Conservation (phyloP, 129 eudicot genomes). For the Cynara cardunculus region DNA sequence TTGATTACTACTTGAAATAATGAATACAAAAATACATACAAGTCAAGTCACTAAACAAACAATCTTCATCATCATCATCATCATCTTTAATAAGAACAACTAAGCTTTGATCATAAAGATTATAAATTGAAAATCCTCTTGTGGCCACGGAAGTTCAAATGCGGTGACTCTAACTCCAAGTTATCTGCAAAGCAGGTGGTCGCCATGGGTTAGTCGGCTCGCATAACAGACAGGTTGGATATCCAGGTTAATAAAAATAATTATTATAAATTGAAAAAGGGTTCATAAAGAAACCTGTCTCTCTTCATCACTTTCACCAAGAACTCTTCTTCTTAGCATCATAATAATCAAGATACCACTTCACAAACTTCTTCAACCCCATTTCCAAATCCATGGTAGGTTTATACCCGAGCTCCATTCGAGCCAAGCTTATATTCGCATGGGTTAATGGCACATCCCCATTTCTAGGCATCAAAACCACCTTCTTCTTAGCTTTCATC, state of each 20-base stretch:
- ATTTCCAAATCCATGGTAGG: conserved; percentile 40
- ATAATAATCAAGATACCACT: conserved; percentile 41
- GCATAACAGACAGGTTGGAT: no score
- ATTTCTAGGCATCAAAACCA: conserved; percentile 43
- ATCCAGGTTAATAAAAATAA: no score
- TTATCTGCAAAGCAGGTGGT: no score
- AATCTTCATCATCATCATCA: neutral
- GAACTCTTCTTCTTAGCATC: conserved; percentile 40
- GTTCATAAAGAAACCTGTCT: neutral
- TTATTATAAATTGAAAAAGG: no score
- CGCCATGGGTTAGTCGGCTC: no score
- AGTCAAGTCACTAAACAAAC: neutral
- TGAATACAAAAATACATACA: neutral
- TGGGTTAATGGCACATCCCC: conserved; percentile 46
- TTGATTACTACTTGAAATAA: neutral
- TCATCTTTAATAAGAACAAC: neutral
- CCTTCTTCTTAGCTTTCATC: conserved; percentile 41
- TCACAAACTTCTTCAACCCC: conserved; percentile 46
- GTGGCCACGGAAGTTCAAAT: no score
- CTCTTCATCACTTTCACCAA: conserved; percentile 19
- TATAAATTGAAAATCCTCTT: no score
- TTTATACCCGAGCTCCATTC: conserved; percentile 32
- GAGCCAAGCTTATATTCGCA: conserved; percentile 44
- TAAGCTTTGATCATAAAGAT: conserved; percentile 4
- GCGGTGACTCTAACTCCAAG: no score